Conservation (phyloP, 2,329 filamentous ascomycete genomes). For the Colletotrichum filicis region DNA sequence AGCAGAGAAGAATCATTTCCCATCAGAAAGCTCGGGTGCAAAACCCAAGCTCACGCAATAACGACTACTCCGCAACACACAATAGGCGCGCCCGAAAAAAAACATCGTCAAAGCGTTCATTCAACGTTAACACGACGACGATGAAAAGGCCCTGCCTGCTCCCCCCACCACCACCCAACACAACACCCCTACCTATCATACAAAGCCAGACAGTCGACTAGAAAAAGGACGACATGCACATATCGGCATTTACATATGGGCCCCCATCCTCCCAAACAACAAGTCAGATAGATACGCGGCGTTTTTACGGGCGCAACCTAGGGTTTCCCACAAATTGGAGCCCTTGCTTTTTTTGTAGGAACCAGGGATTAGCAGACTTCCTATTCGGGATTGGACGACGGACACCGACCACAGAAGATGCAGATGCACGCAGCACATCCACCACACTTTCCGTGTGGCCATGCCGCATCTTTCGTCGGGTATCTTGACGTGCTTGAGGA, state of each 20-base stretch:
- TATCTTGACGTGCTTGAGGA: not conserved
- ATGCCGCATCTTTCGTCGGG: not conserved
- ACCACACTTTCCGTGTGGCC: not conserved
- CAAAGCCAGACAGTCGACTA: not conserved
- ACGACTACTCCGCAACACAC: not conserved
- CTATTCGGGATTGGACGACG: conserved; percentile 1
- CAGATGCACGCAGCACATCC: not conserved
- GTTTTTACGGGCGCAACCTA: not conserved
- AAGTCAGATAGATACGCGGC: not conserved
- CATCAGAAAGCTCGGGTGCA: not conserved
- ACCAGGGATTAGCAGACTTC: not conserved
- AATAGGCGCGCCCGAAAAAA: not conserved
- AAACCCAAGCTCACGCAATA: not conserved
- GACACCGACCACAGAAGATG: not conserved
- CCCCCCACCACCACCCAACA: too few relatives aligned
- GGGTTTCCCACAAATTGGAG: not conserved
- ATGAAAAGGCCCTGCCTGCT: not conserved
- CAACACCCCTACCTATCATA: not conserved
- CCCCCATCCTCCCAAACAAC: too few relatives aligned
- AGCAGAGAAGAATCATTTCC: not conserved
- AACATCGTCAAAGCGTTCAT: not conserved
- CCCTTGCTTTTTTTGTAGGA: not conserved
- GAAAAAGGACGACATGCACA: not conserved
- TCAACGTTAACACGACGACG: not conserved
- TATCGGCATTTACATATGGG: not conserved